These are phyloP conservation scores for Metschnikowia matae DNA, from an alignment of 805 yeast species.

Conservation along the genomic window DNA sequence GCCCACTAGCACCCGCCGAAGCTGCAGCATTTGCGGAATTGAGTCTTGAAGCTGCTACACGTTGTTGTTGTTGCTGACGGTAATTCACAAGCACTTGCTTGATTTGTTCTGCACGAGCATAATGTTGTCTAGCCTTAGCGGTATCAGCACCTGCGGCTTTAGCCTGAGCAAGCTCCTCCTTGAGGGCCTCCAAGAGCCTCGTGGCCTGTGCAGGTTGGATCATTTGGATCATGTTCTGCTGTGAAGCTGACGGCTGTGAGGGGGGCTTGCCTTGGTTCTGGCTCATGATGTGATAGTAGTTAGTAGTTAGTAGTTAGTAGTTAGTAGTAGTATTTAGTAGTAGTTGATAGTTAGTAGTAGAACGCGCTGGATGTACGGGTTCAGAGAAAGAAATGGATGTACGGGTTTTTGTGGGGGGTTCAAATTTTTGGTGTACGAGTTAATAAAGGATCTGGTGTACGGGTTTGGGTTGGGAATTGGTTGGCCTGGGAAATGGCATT, in stretches of 20 bases:
- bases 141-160: slow-evolving; percentile 48
- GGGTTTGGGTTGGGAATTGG: too few species aligned
- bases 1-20: neutral
- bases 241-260: slow-evolving; percentile 9
- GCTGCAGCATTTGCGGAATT: neutral
- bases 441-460: too few species aligned
- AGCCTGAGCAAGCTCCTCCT: slow-evolving; percentile 55
- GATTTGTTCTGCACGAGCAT: slow-evolving; percentile 59
- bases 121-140: slow-evolving; percentile 57
- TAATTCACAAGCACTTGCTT: slow-evolving; percentile 56
- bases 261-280: slow-evolving; percentile 8
- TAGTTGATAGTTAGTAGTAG: too few species aligned
- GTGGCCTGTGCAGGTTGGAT: slow-evolving; percentile 51
- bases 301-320: too few species aligned
- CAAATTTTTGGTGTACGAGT: too few species aligned
- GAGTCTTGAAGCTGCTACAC: slow-evolving; percentile 14
- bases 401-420: too few species aligned
- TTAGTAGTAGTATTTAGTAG: too few species aligned
- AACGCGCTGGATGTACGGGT: too few species aligned
- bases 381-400: too few species aligned
- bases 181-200: slow-evolving; percentile 56
- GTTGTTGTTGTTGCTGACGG: slow-evolving; percentile 47
- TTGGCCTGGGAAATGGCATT: too few species aligned
- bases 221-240: slow-evolving; percentile 17
- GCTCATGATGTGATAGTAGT: slow-evolving; percentile 11